A percentile compares a stretch with the other conserved stretches of the same genome.
These are phyloP conservation scores for Corinectria fuckeliana DNA, from an alignment of 2,329 filamentous ascomycete genomes.

Conservation along the genomic window DNA sequence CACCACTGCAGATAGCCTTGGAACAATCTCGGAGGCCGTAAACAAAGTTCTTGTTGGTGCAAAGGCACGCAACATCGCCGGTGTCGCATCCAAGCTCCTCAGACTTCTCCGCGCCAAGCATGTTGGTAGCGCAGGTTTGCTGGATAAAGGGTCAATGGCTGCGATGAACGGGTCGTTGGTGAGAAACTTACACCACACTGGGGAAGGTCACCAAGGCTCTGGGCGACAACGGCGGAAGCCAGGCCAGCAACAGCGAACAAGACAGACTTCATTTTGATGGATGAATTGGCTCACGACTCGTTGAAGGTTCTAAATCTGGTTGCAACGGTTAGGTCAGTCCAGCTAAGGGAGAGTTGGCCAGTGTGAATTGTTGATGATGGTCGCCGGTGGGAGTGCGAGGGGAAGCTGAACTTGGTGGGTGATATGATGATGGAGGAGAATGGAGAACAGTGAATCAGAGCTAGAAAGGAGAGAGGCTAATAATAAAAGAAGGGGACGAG, in stretches of 20 bases:
- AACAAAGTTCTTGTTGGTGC: slow-evolving; percentile 53
- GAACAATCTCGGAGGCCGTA: slow-evolving; percentile 61
- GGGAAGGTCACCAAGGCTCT: slow-evolving; percentile 51
- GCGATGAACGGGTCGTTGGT: background rate
- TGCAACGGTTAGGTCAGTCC: slow-evolving; percentile 15
- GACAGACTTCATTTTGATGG: slow-evolving; percentile 58
- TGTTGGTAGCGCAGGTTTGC: slow-evolving; percentile 58
- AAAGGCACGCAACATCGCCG: slow-evolving; percentile 54
- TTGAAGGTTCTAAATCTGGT: slow-evolving; percentile 17
- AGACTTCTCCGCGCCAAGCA: slow-evolving; percentile 52
- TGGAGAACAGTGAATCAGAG: slow-evolving; percentile 26
- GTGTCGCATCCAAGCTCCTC: slow-evolving; percentile 53
- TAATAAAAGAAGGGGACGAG: slow-evolving; percentile 22
- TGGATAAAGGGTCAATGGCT: slow-evolving; percentile 38
- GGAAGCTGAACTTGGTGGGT: background rate
- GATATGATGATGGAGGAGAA: slow-evolving; percentile 8
- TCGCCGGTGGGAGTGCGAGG: slow-evolving; percentile 15
- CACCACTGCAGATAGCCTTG: slow-evolving; percentile 47
- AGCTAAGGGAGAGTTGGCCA: slow-evolving; percentile 6
- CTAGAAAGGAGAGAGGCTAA: slow-evolving; percentile 8
- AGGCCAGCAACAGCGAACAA: slow-evolving; percentile 52
- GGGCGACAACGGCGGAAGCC: slow-evolving; percentile 49
- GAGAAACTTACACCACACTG: slow-evolving; percentile 58
- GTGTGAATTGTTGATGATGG: slow-evolving; percentile 7
- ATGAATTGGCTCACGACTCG: slow-evolving; percentile 26